A percentile compares a stretch with the other conserved stretches of the same genome.
Conservation (phyloP, 495 filamentous ascomycete species). For the Penicillium canariense region DNA sequence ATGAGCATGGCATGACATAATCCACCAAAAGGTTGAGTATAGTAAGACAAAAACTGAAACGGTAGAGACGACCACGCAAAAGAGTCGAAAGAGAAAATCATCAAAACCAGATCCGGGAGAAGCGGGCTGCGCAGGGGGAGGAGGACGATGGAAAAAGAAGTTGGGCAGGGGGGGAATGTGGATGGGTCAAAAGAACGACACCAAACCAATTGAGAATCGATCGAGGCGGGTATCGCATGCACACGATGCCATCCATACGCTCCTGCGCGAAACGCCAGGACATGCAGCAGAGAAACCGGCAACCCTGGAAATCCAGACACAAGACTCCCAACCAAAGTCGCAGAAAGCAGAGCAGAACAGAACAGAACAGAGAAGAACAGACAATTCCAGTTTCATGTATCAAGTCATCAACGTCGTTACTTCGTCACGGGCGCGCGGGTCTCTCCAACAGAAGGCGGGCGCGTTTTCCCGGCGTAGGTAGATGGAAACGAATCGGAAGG, state of each 20-base stretch:
- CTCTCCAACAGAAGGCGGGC: background rate
- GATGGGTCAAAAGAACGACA: background rate
- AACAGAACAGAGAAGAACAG: constrained; percentile 10
- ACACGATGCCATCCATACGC: constrained; percentile 30
- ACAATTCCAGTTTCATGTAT: constrained; percentile 34
- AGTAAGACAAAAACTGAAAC: constrained; percentile 29
- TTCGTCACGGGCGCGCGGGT: constrained; percentile 30
- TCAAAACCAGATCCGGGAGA: constrained; percentile 27
- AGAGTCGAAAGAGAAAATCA: constrained; percentile 5
- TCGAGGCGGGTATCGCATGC: constrained; percentile 42
- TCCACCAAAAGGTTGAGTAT: constrained; percentile 20
- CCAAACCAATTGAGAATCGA: constrained; percentile 32
- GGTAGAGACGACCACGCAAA: constrained; percentile 2
- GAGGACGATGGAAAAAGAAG: constrained; percentile 3
- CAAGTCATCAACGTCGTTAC: constrained; percentile 43
- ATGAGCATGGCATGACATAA: constrained; percentile 10
- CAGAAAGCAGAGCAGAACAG: constrained; percentile 1
- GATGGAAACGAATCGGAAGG: background rate
- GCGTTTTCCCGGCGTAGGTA: constrained; percentile 1
- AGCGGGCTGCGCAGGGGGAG: constrained; percentile 9
- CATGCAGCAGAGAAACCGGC: constrained; percentile 28
- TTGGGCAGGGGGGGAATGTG: constrained; percentile 7
- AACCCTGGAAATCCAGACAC: constrained; percentile 22
- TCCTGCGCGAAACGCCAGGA: constrained; percentile 36
- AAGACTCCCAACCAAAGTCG: constrained; percentile 14